Evolutionary conservation across 2,329 filamentous ascomycete species (phyloP).

Genomic region (Talaromyces piceae): DNA sequence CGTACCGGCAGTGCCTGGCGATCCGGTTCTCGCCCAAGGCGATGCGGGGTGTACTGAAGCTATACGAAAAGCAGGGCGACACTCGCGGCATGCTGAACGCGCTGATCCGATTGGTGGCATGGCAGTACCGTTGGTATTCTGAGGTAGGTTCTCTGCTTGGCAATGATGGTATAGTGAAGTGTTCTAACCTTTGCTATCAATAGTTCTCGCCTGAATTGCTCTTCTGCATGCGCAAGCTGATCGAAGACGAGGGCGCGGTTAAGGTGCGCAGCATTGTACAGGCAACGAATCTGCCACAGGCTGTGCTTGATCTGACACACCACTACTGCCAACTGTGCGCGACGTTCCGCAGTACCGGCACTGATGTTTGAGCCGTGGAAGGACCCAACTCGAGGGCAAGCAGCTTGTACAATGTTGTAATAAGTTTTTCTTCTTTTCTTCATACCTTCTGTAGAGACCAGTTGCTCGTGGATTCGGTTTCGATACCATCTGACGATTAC

Average conservation of each 20-base stretch:
- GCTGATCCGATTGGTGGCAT: slow-evolving; percentile 87
- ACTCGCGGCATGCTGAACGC: slow-evolving; percentile 73
- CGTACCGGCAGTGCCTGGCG: slow-evolving; percentile 78
- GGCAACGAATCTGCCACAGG: slow-evolving; percentile 86
- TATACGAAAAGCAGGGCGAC: slow-evolving; percentile 70
- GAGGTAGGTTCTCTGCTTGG: slow-evolving; percentile 51
- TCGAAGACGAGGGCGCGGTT: slow-evolving; percentile 94
- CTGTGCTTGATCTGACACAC: slow-evolving; percentile 88
- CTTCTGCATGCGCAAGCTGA: slow-evolving; percentile 79
- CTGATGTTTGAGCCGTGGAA: slow-evolving; percentile 57
- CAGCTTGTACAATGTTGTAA: neutral
- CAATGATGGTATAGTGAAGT: slow-evolving; percentile 8
- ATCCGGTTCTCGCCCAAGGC: slow-evolving; percentile 92
- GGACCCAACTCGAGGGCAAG: neutral
- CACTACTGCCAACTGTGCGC: slow-evolving; percentile 93
- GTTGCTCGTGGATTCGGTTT: neutral
- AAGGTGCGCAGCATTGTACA: slow-evolving; percentile 97
- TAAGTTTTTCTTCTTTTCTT: neutral
- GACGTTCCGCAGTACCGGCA: slow-evolving; percentile 89
- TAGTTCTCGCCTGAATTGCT: slow-evolving; percentile 87
- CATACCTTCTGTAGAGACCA: neutral
- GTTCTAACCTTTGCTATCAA: slow-evolving; percentile 8
- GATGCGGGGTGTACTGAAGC: slow-evolving; percentile 71
- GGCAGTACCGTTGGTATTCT: slow-evolving; percentile 99
- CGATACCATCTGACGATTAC: neutral